A percentile compares a stretch with the other conserved stretches of the same genome.
phyloP scores from a whole-genome alignment of 345 rosid genomes.

The Trapa incisa region DNA sequence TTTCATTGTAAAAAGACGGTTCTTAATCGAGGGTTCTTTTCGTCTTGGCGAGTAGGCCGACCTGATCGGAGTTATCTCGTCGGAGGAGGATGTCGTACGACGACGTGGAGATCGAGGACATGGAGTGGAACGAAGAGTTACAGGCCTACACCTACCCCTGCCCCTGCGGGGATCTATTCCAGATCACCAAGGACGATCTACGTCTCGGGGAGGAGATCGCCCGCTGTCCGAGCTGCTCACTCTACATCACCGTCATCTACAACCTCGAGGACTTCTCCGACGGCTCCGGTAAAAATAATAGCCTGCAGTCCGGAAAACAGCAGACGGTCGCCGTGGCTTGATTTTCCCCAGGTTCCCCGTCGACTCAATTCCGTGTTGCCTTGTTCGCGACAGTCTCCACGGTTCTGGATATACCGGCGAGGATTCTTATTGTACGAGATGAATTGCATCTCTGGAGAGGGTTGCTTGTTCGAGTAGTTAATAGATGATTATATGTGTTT shows the following conservation, averaged over 20 bases:
- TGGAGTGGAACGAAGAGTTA: conserved; percentile 87
- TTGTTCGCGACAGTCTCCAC: neutral
- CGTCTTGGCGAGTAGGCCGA: no score
- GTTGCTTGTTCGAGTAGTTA: neutral
- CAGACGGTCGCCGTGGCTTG: conserved; percentile 54
- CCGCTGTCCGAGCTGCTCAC: conserved; percentile 88
- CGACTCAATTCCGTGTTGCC: neutral
- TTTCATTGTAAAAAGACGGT: neutral
- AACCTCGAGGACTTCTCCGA: conserved; percentile 64
- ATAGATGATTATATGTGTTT: neutral
- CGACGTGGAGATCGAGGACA: conserved; percentile 94
- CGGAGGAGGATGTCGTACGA: conserved; percentile 69
- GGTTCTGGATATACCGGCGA: neutral
- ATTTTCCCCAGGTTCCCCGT: conserved; percentile 5
- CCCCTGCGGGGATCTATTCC: conserved; percentile 89
- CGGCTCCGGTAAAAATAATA: conserved; percentile 20
- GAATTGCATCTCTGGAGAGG: neutral
- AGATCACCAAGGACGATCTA: conserved; percentile 81
- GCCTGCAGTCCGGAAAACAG: conserved; percentile 24
- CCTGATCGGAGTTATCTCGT: neutral
- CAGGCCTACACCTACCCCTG: conserved; percentile 78
- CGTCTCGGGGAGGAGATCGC: conserved; percentile 76
- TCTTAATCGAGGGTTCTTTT: neutral
- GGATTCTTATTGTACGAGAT: neutral
- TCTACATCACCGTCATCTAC: conserved; percentile 77